Conservation (phyloP, 257 asterid genomes). For the Nicotiana benthamiana region DNA sequence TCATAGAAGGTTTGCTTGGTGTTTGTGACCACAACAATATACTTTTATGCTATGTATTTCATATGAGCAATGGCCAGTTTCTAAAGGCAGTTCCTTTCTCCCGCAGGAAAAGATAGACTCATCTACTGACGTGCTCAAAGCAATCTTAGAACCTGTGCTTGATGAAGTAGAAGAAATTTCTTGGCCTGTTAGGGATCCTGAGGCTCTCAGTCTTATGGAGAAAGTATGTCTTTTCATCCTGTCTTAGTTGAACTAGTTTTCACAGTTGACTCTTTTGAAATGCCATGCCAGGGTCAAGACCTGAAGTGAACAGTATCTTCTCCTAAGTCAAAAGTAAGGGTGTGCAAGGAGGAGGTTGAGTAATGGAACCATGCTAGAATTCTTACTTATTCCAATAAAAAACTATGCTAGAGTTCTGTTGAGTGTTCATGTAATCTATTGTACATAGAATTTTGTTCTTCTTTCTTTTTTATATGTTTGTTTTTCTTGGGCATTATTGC, state of each 20-base stretch:
- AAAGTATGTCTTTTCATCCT: conserved; percentile 34
- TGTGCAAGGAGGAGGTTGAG: not conserved
- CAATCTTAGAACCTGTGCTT: conserved; percentile 60
- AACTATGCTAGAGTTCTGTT: not conserved
- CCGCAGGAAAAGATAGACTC: conserved; percentile 81
- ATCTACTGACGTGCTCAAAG: conserved; percentile 85
- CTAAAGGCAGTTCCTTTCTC: conserved; percentile 14
- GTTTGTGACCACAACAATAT: not conserved
- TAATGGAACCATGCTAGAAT: not conserved
- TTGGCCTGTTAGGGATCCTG: conserved; percentile 90
- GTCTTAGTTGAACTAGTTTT: not conserved
- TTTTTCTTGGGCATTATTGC: not conserved
- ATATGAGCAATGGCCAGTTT: not conserved
- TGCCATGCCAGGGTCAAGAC: not conserved
- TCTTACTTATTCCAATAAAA: not conserved
- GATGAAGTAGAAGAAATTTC: conserved; percentile 60
- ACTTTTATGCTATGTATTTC: not conserved
- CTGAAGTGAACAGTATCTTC: not conserved
- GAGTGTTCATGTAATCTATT: not conserved
- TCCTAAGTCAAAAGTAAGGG: not conserved
- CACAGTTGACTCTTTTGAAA: not conserved
- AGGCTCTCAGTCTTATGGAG: conserved; percentile 73
- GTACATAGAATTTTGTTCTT: not conserved
- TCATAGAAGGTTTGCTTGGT: not conserved
- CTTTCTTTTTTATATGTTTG: not conserved